Percentiles rank a stretch among this genome's conserved stretches.
phyloP scores from a whole-genome alignment of 2,329 filamentous ascomycete genomes.

The Pezicula radicicola region DNA sequence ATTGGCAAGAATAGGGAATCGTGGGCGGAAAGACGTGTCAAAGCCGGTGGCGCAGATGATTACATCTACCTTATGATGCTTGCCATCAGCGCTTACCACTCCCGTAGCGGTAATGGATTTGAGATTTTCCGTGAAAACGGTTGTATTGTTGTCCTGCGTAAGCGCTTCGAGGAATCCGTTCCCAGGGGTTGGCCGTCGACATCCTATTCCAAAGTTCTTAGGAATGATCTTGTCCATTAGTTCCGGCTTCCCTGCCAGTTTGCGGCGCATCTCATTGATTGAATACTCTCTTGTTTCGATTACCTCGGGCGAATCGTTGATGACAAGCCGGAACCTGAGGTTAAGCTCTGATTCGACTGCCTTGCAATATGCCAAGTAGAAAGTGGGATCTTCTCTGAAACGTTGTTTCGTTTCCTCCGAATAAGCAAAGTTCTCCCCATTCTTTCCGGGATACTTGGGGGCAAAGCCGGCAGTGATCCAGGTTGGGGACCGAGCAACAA shows the following conservation, averaged over 20 bases:
- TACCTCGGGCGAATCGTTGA: constrained; percentile 7
- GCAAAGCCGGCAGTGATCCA: constrained; percentile 30
- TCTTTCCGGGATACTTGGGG: constrained; percentile 12
- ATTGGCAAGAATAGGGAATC: constrained; percentile 16
- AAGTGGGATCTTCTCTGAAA: constrained; percentile 24
- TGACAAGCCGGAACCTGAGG: constrained; percentile 40
- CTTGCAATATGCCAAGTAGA: constrained; percentile 42
- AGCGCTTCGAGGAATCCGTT: constrained; percentile 31
- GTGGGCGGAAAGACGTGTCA: constrained; percentile 33
- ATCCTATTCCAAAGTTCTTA: not conserved
- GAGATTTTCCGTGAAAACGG: constrained; percentile 30
- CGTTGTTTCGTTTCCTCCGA: constrained; percentile 25
- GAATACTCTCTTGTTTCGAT: not conserved
- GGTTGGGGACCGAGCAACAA: constrained; percentile 11
- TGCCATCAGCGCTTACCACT: constrained; percentile 22
- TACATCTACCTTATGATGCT: constrained; percentile 40
- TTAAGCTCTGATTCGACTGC: constrained; percentile 43
- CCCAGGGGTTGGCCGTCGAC: constrained; percentile 26
- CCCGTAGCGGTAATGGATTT: constrained; percentile 26
- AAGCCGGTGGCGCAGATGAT: constrained; percentile 35
- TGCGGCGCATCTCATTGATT: not conserved
- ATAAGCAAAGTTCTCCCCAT: constrained; percentile 39
- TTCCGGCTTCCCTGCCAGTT: not conserved
- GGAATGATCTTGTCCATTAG: not conserved
- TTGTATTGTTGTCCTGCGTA: constrained; percentile 24